Evolutionary conservation across 768 basidiomycete genomes (phyloP), one percentile per base, ranked within the genome.

Genomic region (Kwoniella bestiolae): DNA sequence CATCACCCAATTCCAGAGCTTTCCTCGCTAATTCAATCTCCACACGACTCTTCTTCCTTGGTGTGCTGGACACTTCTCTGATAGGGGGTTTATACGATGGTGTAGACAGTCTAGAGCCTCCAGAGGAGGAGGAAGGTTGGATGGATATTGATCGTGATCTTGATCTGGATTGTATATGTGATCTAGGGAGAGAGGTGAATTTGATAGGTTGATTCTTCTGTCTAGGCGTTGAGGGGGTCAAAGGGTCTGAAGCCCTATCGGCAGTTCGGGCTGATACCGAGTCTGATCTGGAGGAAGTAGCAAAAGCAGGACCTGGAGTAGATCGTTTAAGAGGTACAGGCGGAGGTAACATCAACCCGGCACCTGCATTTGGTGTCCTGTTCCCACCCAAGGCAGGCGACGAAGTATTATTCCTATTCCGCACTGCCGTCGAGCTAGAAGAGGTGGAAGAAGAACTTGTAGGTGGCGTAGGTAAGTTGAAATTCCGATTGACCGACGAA

Each of bases 321-420:
- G 49, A 61, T 28, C 55, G 62, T 28, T 47, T 47, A 5, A 65
- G 26, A 1, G 73, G 73, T 16, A 74, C 65, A 16, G 73, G 68
- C 1, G 73, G 73, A 23, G 73, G 73, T 11, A 72, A 58, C 73
- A 75, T 75, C 44, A 75, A 35, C 2, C 70, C 71, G 18, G 45
- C 57, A 14, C 51, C 58, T 3, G 34, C 9, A 16, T 26, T 52
- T 7, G 16, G 12, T 23, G n/a, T 31, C 16, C 25, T 31, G 14
- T 26, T 26, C 16, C 29, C 25, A 26, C 50, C 25, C n/a, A n/a
- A 16, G n/a, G 52, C 29, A 55, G 52, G 52, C 11, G 52, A 55
- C 5, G 52, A 55, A 28, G 50, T 26, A 31, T 28, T 52, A 6
- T 12, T 26, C 26, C 21, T 45, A 18, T n/a, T 11, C 23, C n/a